These are phyloP conservation scores for Oxytropis ochrocephala DNA, from an alignment of 306 rosid species.

Conservation along the genomic window DNA sequence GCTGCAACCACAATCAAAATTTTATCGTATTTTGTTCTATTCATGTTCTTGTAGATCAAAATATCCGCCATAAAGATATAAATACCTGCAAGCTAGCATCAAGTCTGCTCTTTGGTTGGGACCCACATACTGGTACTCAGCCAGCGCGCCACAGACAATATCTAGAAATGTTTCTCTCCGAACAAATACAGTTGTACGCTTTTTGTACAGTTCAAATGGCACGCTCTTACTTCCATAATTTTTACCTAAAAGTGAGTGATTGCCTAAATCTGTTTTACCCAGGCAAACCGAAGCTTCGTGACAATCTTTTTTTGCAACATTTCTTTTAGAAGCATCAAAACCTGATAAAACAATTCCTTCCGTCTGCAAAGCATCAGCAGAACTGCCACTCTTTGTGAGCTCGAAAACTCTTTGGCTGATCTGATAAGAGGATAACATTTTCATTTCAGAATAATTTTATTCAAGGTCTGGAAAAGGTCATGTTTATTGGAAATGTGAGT, in stretches of 20 bases:
- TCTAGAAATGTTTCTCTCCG: slow-evolving; percentile 59
- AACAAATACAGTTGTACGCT: slow-evolving; percentile 63
- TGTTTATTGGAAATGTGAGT: neutral
- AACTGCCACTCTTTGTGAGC: slow-evolving; percentile 41
- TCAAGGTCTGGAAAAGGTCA: neutral
- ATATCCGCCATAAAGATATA: neutral
- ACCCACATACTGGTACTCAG: slow-evolving; percentile 87
- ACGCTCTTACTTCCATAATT: slow-evolving; percentile 37
- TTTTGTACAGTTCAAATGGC: slow-evolving; percentile 80
- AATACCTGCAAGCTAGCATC: slow-evolving; percentile 84
- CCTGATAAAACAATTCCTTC: slow-evolving; percentile 32
- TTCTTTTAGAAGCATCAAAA: slow-evolving; percentile 18
- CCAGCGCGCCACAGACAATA: slow-evolving; percentile 69
- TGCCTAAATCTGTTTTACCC: slow-evolving; percentile 25
- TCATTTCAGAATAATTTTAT: slow-evolving; percentile 1
- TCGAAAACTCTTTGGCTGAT: slow-evolving; percentile 80
- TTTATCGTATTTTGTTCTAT: neutral
- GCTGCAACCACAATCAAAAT: neutral
- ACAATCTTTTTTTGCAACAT: slow-evolving; percentile 26
- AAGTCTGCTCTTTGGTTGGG: slow-evolving; percentile 88
- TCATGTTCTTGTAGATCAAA: slow-evolving; percentile 6
- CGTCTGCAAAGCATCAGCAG: slow-evolving; percentile 33
- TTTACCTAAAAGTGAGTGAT: slow-evolving; percentile 25
- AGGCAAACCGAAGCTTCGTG: neutral
- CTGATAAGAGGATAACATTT: slow-evolving; percentile 42